These are phyloP conservation scores for Barnettozyma populi DNA, from an alignment of 805 yeast genomes.

Conservation along the genomic window DNA sequence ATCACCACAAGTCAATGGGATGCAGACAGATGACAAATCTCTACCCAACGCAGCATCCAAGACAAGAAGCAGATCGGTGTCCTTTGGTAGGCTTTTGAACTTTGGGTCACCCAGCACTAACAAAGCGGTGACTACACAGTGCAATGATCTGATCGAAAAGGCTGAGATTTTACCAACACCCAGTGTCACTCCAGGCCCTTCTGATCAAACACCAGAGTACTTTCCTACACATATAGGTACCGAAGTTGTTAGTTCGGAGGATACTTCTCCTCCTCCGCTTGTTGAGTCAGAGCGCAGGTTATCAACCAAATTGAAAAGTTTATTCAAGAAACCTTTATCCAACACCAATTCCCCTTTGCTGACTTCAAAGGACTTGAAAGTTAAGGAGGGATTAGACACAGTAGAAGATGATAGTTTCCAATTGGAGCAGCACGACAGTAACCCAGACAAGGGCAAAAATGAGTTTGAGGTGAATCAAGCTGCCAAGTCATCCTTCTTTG, in stretches of 20 bases:
- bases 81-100: slow-evolving; percentile 35
- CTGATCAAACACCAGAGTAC: slow-evolving; percentile 5
- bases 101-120: slow-evolving; percentile 25
- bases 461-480: slow-evolving; percentile 1
- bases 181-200: slow-evolving; percentile 8
- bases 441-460: slow-evolving; percentile 8
- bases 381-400: slow-evolving; percentile 3
- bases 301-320: slow-evolving; percentile 18
- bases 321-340: slow-evolving; percentile 19
- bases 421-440: slow-evolving; percentile 8
- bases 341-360: slow-evolving; percentile 16
- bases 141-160: neutral
- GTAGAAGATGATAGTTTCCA: slow-evolving; percentile 10
- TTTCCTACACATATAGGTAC: slow-evolving; percentile 6
- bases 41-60: neutral
- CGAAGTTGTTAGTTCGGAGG: neutral
- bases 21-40: neutral
- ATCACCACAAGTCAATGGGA: neutral
- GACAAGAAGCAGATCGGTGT: slow-evolving; percentile 29
- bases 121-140: neutral
- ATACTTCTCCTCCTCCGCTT: neutral
- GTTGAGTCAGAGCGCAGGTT: slow-evolving; percentile 13
- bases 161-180: slow-evolving; percentile 9
- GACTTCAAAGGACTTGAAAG: slow-evolving; percentile 8
- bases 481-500: slow-evolving; percentile 10